Base-by-base conservation (phyloP, 768 basidiomycete species). In the Suillus subalutaceus region DNA sequence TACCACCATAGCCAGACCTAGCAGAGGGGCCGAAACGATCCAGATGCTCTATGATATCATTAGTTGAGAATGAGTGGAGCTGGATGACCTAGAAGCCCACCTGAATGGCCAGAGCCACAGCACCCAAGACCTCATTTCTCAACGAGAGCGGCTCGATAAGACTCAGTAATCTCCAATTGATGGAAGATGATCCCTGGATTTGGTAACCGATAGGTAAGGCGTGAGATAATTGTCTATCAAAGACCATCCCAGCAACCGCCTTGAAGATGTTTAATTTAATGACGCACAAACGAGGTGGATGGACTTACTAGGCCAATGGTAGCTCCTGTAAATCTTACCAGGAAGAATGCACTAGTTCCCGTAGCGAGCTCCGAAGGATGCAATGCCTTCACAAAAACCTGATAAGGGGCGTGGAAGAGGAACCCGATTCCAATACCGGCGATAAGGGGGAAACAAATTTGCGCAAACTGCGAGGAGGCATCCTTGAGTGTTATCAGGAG, bases 321-420 rank as follows among this genome's bases (percentile, higher is more conserved):
- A 40, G 93, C 91, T 10, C 93, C 93, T 44, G 92, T 94, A 78
- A 94, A 94, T 53, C 93, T 85, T 55, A 93, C 91, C 64, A 94
- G 82, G 78, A 95, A 94, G 76, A 94, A 95, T 13, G 92, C 92
- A 72, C 92, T 90, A 12, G 93, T 95, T 38, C 91, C 90, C 26
- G 88, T 84, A 4, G 93, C 92, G 62, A 93, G 75, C 69, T 93
- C 89, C 57, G 84, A 79, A 8, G 87, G 85, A 65, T 85, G 83
- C 43, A 94, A 75, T 15, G 89, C 86, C 66, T 83, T 84, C 59
- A 86, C 86, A 73, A 94, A 91, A 10, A 93, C 85, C 72, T 93
- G 91, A 72, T 92, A 93, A 9, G 93, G 93, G 0, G 92, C 88
- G 72, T 94, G 92, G 77, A 94, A 93, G 35, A 94, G 79, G 86